Evolutionary conservation across 2,329 filamentous ascomycete species (phyloP).

Genomic region (Madurella fahalii): DNA sequence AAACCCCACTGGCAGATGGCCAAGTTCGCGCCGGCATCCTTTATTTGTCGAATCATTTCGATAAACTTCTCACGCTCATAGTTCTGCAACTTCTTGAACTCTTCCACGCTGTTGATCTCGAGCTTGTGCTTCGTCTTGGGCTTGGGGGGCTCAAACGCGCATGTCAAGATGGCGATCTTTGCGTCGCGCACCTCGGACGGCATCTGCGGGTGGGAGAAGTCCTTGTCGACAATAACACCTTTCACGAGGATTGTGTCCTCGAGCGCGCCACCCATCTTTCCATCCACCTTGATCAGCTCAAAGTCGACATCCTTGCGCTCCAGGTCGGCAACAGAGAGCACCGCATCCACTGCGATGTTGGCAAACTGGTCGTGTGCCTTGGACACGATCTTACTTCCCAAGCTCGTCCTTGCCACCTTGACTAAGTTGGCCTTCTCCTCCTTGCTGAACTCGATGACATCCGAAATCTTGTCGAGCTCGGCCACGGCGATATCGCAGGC

Average conservation of each 20-base stretch:
- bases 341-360: slow-evolving; percentile 93
- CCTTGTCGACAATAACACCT: slow-evolving; percentile 98
- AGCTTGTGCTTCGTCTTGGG: slow-evolving; percentile 99
- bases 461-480: slow-evolving; percentile 89
- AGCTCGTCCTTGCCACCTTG: slow-evolving; percentile 90
- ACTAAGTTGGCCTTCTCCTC: slow-evolving; percentile 80
- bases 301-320: slow-evolving; percentile 98
- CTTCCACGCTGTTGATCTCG: slow-evolving; percentile 93
- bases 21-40: slow-evolving; percentile 92
- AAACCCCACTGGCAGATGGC: slow-evolving; percentile 99
- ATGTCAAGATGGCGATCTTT: slow-evolving; percentile 96
- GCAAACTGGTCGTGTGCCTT: slow-evolving; percentile 98
- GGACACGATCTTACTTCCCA: slow-evolving; percentile 98
- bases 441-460: slow-evolving; percentile 79
- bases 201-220: slow-evolving; percentile 99
- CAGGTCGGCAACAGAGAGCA: slow-evolving; percentile 91
- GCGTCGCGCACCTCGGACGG: slow-evolving; percentile 90
- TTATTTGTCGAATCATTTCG: slow-evolving; percentile 98
- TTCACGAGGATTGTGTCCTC: slow-evolving; percentile 95
- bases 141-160: slow-evolving; percentile 97
- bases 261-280: slow-evolving; percentile 90
- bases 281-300: slow-evolving; percentile 98
- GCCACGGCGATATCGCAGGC: slow-evolving; percentile 94
- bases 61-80: slow-evolving; percentile 96
- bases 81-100: slow-evolving; percentile 95